phyloP scores from a whole-genome alignment of 148 eudicot genomes.

The Persicaria tinctoria region DNA sequence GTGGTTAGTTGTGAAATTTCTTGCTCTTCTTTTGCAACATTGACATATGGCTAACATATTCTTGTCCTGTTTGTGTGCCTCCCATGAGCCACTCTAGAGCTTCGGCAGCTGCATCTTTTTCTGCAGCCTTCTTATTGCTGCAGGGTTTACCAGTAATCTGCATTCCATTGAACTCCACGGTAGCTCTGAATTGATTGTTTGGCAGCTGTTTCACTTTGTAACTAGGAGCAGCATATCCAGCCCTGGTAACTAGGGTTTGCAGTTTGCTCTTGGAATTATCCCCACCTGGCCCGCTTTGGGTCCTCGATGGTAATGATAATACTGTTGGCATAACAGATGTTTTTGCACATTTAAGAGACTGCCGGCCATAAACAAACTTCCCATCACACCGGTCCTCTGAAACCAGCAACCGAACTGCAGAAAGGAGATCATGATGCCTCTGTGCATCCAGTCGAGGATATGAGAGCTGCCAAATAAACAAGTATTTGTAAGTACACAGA shows the following conservation, averaged over 20 bases:
- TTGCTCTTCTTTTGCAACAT: slow-evolving; percentile 82
- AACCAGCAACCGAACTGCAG: slow-evolving; percentile 60
- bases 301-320: slow-evolving; percentile 34
- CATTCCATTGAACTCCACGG: slow-evolving; percentile 79
- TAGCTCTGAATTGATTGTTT: slow-evolving; percentile 63
- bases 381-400: slow-evolving; percentile 71
- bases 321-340: slow-evolving; percentile 26
- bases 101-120: slow-evolving; percentile 96
- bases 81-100: slow-evolving; percentile 72
- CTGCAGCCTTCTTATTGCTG: slow-evolving; percentile 83
- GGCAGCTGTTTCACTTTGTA: slow-evolving; percentile 57
- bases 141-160: slow-evolving; percentile 73
- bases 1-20: slow-evolving; percentile 36
- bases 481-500: background rate
- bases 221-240: slow-evolving; percentile 59
- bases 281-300: slow-evolving; percentile 86
- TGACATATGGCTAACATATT: slow-evolving; percentile 57
- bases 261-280: slow-evolving; percentile 90
- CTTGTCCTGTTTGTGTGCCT: slow-evolving; percentile 45
- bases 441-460: slow-evolving; percentile 60
- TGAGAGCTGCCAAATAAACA: slow-evolving; percentile 47
- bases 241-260: slow-evolving; percentile 77
- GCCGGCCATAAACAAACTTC: slow-evolving; percentile 61
- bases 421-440: slow-evolving; percentile 48
- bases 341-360: slow-evolving; percentile 31